phyloP scores from a whole-genome alignment of 805 yeast genomes.

The Nakazawaea populi region DNA sequence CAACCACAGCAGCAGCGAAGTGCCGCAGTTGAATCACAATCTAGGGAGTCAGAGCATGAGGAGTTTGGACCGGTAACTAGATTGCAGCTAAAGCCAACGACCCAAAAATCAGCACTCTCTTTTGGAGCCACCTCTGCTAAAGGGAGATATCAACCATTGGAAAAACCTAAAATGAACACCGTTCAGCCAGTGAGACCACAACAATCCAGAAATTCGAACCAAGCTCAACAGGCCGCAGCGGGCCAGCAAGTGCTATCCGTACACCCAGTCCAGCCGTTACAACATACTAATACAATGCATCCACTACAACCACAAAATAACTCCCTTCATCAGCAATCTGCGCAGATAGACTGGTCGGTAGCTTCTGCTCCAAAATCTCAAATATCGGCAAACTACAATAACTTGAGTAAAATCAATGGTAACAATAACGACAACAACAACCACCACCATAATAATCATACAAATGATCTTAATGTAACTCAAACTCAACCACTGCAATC shows the following conservation, averaged over 20 bases:
- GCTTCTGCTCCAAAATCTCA: neutral
- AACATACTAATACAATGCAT: neutral
- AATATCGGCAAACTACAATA: neutral
- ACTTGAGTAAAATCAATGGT: neutral
- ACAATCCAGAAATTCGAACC: neutral
- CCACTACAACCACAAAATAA: neutral
- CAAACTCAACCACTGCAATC: neutral
- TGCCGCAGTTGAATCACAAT: neutral
- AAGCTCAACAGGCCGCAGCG: neutral
- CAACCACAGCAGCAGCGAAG: neutral
- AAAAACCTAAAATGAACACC: neutral
- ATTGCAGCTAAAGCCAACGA: slow-evolving; percentile 1
- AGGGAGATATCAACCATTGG: neutral
- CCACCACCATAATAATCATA: too few species aligned
- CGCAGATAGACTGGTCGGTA: neutral
- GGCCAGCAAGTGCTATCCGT: neutral
- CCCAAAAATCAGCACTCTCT: neutral
- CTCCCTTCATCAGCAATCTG: neutral
- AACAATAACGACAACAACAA: neutral
- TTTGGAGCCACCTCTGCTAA: neutral
- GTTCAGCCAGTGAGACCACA: neutral
- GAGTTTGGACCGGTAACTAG: neutral
- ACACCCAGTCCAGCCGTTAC: neutral
- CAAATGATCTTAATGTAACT: neutral
- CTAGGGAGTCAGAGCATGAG: neutral